Percentiles rank a stretch among this genome's conserved stretches.
Evolutionary conservation across 2,329 filamentous ascomycete species (phyloP).

Genomic region (Stylonectria norvegica): DNA sequence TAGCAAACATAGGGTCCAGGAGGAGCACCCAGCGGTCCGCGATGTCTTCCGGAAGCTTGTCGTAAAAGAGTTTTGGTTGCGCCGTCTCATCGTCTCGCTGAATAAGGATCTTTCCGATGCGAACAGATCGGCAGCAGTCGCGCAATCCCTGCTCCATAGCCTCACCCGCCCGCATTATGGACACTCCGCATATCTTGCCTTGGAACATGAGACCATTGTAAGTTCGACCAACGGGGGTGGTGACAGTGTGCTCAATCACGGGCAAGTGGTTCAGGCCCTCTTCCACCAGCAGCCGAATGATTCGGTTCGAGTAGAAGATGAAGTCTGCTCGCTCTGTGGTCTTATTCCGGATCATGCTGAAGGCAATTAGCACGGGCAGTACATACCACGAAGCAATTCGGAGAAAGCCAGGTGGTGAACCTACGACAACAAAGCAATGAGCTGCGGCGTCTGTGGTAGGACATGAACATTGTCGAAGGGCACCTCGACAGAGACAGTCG

Average conservation of each 20-base stretch:
- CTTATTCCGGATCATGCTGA: slow-evolving; percentile 91
- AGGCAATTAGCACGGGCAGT: too few species aligned
- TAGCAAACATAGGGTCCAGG: slow-evolving; percentile 98
- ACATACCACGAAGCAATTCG: too few species aligned
- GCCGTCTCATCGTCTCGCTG: slow-evolving; percentile 95
- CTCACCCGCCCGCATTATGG: slow-evolving; percentile 96
- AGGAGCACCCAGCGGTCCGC: slow-evolving; percentile 88
- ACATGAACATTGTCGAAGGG: slow-evolving; percentile 84
- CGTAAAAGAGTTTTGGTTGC: slow-evolving; percentile 91
- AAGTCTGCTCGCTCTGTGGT: slow-evolving; percentile 90
- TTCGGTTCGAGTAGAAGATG: slow-evolving; percentile 98
- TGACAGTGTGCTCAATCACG: slow-evolving; percentile 82
- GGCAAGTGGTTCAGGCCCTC: slow-evolving; percentile 96
- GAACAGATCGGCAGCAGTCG: slow-evolving; percentile 95
- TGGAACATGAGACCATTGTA: slow-evolving; percentile 94
- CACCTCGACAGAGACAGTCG: slow-evolving; percentile 82
- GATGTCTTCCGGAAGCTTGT: slow-evolving; percentile 95
- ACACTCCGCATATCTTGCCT: slow-evolving; percentile 97
- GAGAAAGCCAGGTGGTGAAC: slow-evolving; percentile 43
- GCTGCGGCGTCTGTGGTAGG: slow-evolving; percentile 87
- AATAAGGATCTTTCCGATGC: slow-evolving; percentile 97
- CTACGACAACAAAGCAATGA: slow-evolving; percentile 96
- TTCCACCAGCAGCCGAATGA: slow-evolving; percentile 93
- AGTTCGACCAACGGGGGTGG: slow-evolving; percentile 80
- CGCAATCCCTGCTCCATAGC: slow-evolving; percentile 97